phyloP scores from a whole-genome alignment of 805 yeast genomes.

The Starmera amethionina region DNA sequence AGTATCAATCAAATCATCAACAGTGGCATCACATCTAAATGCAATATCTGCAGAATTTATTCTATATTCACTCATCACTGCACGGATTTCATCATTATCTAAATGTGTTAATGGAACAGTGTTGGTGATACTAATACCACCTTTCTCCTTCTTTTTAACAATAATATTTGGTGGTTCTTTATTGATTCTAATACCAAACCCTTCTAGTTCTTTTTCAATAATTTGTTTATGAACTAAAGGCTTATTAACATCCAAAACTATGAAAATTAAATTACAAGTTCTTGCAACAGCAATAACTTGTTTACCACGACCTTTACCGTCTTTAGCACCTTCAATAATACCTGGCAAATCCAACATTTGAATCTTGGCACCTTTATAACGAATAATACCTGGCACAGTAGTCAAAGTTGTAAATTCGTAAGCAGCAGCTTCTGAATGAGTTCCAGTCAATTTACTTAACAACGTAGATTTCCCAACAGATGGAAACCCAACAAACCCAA shows the following conservation, averaged over 20 bases:
- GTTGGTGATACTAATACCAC: conserved; percentile 89
- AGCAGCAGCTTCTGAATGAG: conserved; percentile 96
- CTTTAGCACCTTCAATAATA: conserved; percentile 85
- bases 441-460: conserved; percentile 83
- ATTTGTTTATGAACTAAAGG: conserved; percentile 91
- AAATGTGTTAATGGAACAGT: conserved; percentile 89
- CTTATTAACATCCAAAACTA: conserved; percentile 91
- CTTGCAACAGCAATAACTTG: conserved; percentile 99
- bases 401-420: conserved; percentile 96
- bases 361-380: conserved; percentile 93
- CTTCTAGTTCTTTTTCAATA: conserved; percentile 92
- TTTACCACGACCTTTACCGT: conserved; percentile 86
- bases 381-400: conserved; percentile 94
- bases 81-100: conserved; percentile 87
- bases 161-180: conserved; percentile 88
- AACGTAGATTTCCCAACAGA: conserved; percentile 84
- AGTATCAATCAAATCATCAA: conserved; percentile 92
- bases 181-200: conserved; percentile 93
- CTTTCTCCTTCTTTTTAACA: conserved; percentile 87
- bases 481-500: conserved; percentile 97
- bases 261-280: conserved; percentile 86
- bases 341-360: conserved; percentile 94
- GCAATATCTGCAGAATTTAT: conserved; percentile 95
- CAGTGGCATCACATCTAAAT: conserved; percentile 94
- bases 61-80: conserved; percentile 93